Conservation (phyloP, 2,329 filamentous ascomycete species). For the Cladosporium sp. region DNA sequence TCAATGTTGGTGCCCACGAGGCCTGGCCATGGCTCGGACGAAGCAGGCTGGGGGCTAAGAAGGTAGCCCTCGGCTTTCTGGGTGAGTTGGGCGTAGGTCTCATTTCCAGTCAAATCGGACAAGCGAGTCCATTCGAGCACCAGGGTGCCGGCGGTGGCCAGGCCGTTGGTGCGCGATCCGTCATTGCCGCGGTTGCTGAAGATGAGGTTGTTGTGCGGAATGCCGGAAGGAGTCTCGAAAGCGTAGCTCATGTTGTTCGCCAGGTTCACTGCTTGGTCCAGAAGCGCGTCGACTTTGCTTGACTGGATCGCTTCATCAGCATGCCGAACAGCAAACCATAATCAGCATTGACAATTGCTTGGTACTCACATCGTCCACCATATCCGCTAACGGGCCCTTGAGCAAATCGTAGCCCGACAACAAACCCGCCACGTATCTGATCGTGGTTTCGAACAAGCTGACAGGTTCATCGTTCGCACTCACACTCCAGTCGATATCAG, state of each 20-base stretch:
- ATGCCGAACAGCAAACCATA: not conserved
- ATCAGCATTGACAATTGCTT: not conserved
- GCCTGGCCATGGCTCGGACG: slow-evolving; percentile 67
- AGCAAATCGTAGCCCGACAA: slow-evolving; percentile 71
- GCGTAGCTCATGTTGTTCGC: slow-evolving; percentile 69
- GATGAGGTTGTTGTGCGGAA: slow-evolving; percentile 64
- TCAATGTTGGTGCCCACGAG: slow-evolving; percentile 64
- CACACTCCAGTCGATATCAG: slow-evolving; percentile 62
- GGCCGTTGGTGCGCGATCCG: slow-evolving; percentile 55
- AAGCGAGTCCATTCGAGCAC: slow-evolving; percentile 80
- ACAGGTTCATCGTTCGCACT: slow-evolving; percentile 47
- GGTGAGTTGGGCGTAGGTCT: slow-evolving; percentile 58
- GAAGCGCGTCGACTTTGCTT: slow-evolving; percentile 50
- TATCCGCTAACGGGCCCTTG: slow-evolving; percentile 54
- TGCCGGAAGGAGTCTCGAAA: slow-evolving; percentile 68
- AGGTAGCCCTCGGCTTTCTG: slow-evolving; percentile 66
- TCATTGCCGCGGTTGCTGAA: slow-evolving; percentile 47
- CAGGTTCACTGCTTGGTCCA: slow-evolving; percentile 61
- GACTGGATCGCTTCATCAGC: slow-evolving; percentile 7
- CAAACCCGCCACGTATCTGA: slow-evolving; percentile 77
- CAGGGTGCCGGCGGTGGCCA: slow-evolving; percentile 71
- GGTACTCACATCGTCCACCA: slow-evolving; percentile 29
- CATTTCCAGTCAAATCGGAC: slow-evolving; percentile 65
- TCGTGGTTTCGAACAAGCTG: slow-evolving; percentile 84
- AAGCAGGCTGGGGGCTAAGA: slow-evolving; percentile 56